Conservation (phyloP, 768 basidiomycete species). For the Hysterangium stoloniferum region DNA sequence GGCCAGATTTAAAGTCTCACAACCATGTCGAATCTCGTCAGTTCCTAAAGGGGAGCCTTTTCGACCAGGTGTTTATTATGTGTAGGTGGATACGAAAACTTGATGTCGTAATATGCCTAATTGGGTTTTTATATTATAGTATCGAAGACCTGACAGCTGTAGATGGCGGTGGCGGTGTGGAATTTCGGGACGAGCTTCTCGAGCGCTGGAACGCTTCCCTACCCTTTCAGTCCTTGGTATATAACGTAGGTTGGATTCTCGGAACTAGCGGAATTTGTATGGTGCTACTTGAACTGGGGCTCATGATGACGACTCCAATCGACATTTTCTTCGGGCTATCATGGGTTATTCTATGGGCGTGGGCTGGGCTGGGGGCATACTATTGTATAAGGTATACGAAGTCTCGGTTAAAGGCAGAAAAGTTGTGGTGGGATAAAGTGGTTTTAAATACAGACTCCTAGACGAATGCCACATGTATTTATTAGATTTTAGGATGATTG, state of each 20-base stretch:
- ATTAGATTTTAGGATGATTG: no score
- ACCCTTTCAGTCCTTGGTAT: background rate
- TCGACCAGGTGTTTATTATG: background rate
- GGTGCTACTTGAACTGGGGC: background rate
- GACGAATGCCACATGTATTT: no score
- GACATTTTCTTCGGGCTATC: constrained; percentile 2
- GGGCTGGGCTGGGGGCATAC: background rate
- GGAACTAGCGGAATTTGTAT: background rate
- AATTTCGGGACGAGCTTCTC: background rate
- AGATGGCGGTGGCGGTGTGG: background rate
- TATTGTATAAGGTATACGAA: constrained; percentile 1
- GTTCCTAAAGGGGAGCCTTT: background rate
- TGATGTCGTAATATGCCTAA: background rate
- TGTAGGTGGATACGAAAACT: background rate
- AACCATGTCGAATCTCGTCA: constrained; percentile 2
- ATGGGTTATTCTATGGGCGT: background rate
- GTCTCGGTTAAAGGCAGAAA: background rate
- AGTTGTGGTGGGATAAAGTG: background rate
- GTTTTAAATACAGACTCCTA: background rate
- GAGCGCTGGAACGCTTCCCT: background rate
- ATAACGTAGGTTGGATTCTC: background rate
- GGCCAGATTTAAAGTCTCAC: background rate
- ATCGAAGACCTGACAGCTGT: constrained; percentile 2
- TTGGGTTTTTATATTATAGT: background rate
- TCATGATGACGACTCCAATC: constrained; percentile 1